phyloP scores from a whole-genome alignment of 331 rosid genomes.

The Telfairia occidentalis region DNA sequence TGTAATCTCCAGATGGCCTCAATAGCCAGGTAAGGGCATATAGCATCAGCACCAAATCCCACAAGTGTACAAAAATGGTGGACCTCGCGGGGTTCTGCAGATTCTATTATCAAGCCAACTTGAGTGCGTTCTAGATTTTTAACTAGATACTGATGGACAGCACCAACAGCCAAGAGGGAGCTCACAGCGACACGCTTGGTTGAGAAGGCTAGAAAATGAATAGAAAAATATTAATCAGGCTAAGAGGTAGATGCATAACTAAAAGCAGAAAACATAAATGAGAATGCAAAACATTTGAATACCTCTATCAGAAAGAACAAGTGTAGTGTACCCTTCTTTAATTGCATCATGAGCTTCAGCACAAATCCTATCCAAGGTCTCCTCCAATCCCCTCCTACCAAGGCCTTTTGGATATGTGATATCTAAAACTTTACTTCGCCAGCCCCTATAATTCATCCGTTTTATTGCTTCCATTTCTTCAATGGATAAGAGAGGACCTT shows the following conservation, averaged over 20 bases:
- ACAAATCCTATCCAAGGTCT: slow-evolving; percentile 75
- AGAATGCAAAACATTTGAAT: slow-evolving; percentile 5
- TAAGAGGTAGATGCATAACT: background rate
- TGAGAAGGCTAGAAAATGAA: slow-evolving; percentile 60
- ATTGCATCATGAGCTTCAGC: slow-evolving; percentile 73
- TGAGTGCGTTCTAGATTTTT: slow-evolving; percentile 86
- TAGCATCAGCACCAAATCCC: slow-evolving; percentile 92
- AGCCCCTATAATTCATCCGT: slow-evolving; percentile 76
- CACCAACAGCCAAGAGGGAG: slow-evolving; percentile 91
- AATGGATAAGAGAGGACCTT: slow-evolving; percentile 65
- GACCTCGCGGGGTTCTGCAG: slow-evolving; percentile 97
- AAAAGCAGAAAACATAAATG: background rate
- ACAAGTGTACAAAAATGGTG: slow-evolving; percentile 94
- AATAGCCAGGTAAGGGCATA: slow-evolving; percentile 81
- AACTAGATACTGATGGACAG: slow-evolving; percentile 88
- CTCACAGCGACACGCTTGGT: slow-evolving; percentile 64
- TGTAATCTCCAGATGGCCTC: slow-evolving; percentile 90
- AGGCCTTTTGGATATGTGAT: slow-evolving; percentile 57
- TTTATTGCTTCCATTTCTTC: slow-evolving; percentile 80
- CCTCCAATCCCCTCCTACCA: slow-evolving; percentile 74
- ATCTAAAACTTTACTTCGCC: slow-evolving; percentile 83
- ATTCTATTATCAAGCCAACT: slow-evolving; percentile 78
- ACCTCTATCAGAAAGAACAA: slow-evolving; percentile 96
- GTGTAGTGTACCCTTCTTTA: slow-evolving; percentile 59
- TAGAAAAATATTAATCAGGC: background rate